Percentiles rank a stretch among this genome's conserved stretches.
Conservation (phyloP, 768 basidiomycete genomes). For the Pulveroboletus sp. region DNA sequence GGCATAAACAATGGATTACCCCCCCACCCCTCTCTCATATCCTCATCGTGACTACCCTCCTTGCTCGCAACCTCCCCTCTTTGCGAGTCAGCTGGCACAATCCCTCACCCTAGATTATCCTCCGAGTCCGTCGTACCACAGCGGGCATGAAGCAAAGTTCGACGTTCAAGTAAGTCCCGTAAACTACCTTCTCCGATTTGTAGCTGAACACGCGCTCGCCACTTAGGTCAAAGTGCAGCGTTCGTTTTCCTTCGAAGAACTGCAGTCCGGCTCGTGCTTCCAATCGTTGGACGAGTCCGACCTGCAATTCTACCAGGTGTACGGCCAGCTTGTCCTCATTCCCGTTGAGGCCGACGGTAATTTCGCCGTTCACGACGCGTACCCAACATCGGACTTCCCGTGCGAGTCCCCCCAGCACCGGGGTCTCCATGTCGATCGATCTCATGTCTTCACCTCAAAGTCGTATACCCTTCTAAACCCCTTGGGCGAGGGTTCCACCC, state of each 20-base stretch:
- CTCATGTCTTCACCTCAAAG: conserved; percentile 15
- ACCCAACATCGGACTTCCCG: not conserved
- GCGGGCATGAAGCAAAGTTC: conserved; percentile 20
- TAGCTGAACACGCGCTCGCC: conserved; percentile 1
- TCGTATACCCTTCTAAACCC: conserved; percentile 29
- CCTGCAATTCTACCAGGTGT: conserved; percentile 30
- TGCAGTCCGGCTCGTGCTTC: conserved; percentile 33
- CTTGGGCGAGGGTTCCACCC: conserved; percentile 16
- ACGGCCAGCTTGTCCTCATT: conserved; percentile 33
- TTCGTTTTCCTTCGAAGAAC: conserved; percentile 32
- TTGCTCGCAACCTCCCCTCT: not conserved
- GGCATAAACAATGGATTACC: too few relatives aligned
- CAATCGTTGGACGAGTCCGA: conserved; percentile 30
- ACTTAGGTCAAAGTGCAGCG: conserved; percentile 29
- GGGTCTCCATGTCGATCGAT: conserved; percentile 4
- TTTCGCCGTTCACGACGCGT: conserved; percentile 11
- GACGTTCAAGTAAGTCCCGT: conserved; percentile 18
- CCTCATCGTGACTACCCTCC: not conserved
- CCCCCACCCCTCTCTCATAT: not conserved
- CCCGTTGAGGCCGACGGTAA: conserved; percentile 24
- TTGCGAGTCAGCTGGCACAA: not conserved
- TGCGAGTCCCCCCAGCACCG: not conserved
- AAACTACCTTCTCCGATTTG: not conserved
- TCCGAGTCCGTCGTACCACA: not conserved
- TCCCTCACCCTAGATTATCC: conserved; percentile 6